Evolutionary conservation across 257 asterid species (phyloP).

Genomic region (Schizonepeta tenuifolia): DNA sequence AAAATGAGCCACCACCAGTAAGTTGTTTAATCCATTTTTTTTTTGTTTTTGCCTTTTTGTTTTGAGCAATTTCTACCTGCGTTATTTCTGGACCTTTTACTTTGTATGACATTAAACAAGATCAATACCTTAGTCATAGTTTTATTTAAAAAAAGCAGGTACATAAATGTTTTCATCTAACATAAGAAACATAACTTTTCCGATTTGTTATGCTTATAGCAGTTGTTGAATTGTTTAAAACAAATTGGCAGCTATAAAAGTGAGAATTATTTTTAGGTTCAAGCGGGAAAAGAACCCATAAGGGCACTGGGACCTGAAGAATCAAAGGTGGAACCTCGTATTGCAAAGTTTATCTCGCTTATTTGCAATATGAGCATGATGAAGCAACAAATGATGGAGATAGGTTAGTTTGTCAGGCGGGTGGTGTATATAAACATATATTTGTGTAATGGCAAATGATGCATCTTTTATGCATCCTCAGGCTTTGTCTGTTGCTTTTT

Average conservation of each 20-base stretch:
- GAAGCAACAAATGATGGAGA: conserved; percentile 97
- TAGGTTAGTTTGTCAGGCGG: conserved; percentile 54
- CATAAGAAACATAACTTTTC: conserved; percentile 14
- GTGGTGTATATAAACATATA: neutral
- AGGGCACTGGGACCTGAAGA: conserved; percentile 55
- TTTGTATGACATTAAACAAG: conserved; percentile 23
- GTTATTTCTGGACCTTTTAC: conserved; percentile 8
- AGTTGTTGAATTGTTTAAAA: conserved; percentile 18
- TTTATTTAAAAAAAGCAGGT: neutral
- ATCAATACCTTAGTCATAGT: conserved; percentile 1
- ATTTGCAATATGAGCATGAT: conserved; percentile 91
- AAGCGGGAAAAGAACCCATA: conserved; percentile 36
- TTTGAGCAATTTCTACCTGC: conserved; percentile 9
- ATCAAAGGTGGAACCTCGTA: conserved; percentile 72
- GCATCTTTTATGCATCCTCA: neutral
- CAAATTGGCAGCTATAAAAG: conserved; percentile 23
- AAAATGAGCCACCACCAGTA: conserved; percentile 51
- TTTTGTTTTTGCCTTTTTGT: conserved; percentile 18
- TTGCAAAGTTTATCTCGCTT: conserved; percentile 88
- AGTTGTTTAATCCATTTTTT: conserved; percentile 45
- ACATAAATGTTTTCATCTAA: neutral
- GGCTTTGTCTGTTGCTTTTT: neutral
- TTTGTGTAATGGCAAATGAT: neutral
- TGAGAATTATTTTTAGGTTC: conserved; percentile 47
- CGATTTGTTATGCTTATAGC: conserved; percentile 13